A percentile compares a stretch with the other conserved stretches of the same genome.
Conservation (phyloP, 192 early-diverging fungal genomes). For the Entophlyctis helioformis region DNA sequence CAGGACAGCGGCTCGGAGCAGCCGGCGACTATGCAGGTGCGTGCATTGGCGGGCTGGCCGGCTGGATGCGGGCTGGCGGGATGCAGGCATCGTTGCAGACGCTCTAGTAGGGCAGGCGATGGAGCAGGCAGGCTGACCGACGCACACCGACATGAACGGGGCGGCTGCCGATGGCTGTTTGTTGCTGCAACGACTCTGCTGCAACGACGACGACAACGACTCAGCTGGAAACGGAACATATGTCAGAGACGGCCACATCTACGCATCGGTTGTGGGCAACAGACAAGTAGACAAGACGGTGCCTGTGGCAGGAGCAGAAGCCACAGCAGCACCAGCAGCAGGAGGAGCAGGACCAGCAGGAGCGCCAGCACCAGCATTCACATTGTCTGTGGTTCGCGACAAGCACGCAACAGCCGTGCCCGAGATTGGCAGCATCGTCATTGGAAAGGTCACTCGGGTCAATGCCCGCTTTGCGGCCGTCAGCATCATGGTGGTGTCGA, state of each 20-base stretch:
- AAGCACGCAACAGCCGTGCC: conserved; percentile 36
- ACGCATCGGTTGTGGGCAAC: conserved; percentile 14
- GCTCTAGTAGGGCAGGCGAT: no score
- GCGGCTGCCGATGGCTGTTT: no score
- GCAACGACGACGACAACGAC: no score
- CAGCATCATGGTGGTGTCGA: conserved; percentile 82
- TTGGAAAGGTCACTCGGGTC: conserved; percentile 80
- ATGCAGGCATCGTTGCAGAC: no score
- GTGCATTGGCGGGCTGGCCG: no score
- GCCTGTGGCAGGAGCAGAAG: background rate
- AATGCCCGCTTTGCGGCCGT: conserved; percentile 78
- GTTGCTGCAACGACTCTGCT: no score
- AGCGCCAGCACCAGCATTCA: conserved; percentile 1
- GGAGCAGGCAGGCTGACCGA: no score
- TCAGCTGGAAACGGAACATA: no score
- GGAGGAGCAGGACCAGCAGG: background rate
- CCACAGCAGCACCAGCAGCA: background rate
- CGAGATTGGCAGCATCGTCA: conserved; percentile 42
- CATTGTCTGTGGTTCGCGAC: conserved; percentile 15
- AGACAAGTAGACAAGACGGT: conserved; percentile 3
- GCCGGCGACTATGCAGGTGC: no score
- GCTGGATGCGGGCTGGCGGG: no score
- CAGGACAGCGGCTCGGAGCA: no score
- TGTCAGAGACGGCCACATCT: conserved; percentile 20
- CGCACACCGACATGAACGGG: no score